These are phyloP conservation scores for Aspergillus hiratsukae DNA, from an alignment of 2,329 filamentous ascomycete genomes.

Conservation along the genomic window DNA sequence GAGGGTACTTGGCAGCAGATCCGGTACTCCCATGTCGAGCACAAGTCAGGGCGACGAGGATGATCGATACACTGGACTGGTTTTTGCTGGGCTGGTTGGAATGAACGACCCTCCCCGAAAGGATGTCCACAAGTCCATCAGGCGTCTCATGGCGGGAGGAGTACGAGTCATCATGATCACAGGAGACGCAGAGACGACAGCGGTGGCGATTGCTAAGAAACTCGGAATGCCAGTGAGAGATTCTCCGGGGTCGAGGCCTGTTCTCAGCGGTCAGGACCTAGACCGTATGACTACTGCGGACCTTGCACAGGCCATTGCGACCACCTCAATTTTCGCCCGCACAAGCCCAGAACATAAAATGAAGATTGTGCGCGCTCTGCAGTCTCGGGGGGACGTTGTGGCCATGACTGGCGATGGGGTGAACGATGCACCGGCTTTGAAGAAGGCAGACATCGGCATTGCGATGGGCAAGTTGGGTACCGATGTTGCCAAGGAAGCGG, in stretches of 20 bases:
- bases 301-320: constrained; percentile 75
- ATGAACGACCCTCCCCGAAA: constrained; percentile 96
- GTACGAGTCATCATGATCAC: constrained; percentile 99
- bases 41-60: constrained; percentile 50
- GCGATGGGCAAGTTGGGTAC: constrained; percentile 94
- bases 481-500: constrained; percentile 92
- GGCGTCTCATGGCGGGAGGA: constrained; percentile 84
- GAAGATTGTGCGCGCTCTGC: constrained; percentile 89
- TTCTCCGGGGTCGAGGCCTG: constrained; percentile 54
- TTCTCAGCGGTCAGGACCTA: constrained; percentile 86
- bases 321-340: constrained; percentile 90
- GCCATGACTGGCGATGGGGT: constrained; percentile 99
- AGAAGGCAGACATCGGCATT: constrained; percentile 96
- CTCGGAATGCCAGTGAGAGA: constrained; percentile 82
- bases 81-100: constrained; percentile 87
- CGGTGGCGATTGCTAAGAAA: constrained; percentile 86
- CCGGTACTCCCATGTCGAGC: constrained; percentile 41
- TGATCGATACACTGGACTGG: constrained; percentile 74
- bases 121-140: constrained; percentile 83
- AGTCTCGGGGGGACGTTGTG: constrained; percentile 90
- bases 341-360: constrained; percentile 97
- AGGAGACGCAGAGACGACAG: constrained; percentile 91
- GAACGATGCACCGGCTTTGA: constrained; percentile 93
- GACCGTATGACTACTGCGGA: constrained; percentile 85
- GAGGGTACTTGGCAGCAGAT: constrained; percentile 51